A percentile compares a stretch with the other conserved stretches of the same genome.
Evolutionary conservation across 352 stramenopile species (phyloP).

Genomic region (Aphanomyces euteiches): DNA sequence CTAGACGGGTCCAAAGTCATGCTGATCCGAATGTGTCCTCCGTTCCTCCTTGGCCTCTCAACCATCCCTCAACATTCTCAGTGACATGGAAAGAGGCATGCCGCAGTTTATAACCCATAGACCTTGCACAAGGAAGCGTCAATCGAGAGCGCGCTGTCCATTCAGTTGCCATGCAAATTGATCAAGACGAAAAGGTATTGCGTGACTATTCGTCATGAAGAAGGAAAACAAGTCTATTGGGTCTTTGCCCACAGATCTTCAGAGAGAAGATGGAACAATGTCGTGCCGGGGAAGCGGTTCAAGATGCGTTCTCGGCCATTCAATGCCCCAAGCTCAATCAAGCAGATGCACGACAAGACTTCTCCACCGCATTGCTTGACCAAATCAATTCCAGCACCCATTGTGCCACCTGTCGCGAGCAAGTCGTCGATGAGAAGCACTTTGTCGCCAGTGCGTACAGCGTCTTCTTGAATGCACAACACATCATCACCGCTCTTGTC

Average conservation of each 20-base stretch:
- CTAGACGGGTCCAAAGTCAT: no score
- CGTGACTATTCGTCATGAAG: no score
- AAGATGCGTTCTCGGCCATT: conserved; percentile 50
- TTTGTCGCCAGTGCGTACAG: conserved; percentile 67
- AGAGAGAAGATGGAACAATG: conserved; percentile 63
- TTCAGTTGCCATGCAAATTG: no score
- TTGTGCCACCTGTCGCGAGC: conserved; percentile 94
- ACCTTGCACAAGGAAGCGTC: no score
- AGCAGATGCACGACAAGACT: conserved; percentile 90
- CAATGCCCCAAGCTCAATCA: conserved; percentile 90
- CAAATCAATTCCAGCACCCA: conserved; percentile 83
- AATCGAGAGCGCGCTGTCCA: no score
- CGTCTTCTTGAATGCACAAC: conserved; percentile 82
- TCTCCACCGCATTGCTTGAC: conserved; percentile 81
- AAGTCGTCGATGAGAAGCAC: conserved; percentile 98
- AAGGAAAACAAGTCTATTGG: not conserved
- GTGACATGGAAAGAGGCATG: no score
- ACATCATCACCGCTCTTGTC: conserved; percentile 67
- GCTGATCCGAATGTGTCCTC: no score
- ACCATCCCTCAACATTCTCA: no score
- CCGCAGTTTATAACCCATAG: no score
- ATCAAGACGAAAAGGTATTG: no score
- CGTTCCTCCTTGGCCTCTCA: no score
- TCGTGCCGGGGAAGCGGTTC: conserved; percentile 40
- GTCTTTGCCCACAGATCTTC: conserved; percentile 39